A percentile compares a stretch with the other conserved stretches of the same genome.
Conservation (phyloP, 108 stramenopile genomes). For the Cyclostephanos invisitatus region DNA sequence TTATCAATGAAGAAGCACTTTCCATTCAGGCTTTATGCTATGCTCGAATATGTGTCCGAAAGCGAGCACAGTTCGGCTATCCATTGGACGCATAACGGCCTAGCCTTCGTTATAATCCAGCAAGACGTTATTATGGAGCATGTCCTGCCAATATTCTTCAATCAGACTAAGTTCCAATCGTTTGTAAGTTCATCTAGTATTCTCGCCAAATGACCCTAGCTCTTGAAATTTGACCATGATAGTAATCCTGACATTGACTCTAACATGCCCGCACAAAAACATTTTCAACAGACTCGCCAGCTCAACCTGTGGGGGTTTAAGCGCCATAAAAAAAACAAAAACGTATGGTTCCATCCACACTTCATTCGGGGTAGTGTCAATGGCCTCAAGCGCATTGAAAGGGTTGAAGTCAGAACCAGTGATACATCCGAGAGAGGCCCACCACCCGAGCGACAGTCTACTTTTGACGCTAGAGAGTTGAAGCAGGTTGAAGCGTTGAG, state of each 20-base stretch:
- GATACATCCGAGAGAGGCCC: too few relatives aligned
- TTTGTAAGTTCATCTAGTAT: conserved; percentile 1
- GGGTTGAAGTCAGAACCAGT: neutral
- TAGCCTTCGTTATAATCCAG: neutral
- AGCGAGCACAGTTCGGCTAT: neutral
- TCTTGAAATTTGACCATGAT: neutral
- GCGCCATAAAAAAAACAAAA: neutral
- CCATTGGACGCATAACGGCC: neutral
- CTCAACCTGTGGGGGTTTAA: neutral
- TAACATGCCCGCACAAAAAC: neutral
- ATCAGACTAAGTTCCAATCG: neutral
- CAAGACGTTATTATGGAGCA: neutral
- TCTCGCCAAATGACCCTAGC: neutral
- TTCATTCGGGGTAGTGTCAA: neutral
- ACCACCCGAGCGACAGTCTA: neutral
- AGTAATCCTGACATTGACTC: neutral
- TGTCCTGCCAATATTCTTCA: neutral
- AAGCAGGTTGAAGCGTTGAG: neutral
- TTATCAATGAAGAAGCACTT: too few relatives aligned
- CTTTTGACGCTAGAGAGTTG: neutral
- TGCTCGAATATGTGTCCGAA: conserved; percentile 1
- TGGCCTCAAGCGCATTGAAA: neutral
- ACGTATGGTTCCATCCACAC: neutral
- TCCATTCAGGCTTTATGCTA: neutral
- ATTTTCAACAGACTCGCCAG: too few relatives aligned